phyloP scores from a whole-genome alignment of 352 stramenopile species.

The Globisporangium barbulae region DNA sequence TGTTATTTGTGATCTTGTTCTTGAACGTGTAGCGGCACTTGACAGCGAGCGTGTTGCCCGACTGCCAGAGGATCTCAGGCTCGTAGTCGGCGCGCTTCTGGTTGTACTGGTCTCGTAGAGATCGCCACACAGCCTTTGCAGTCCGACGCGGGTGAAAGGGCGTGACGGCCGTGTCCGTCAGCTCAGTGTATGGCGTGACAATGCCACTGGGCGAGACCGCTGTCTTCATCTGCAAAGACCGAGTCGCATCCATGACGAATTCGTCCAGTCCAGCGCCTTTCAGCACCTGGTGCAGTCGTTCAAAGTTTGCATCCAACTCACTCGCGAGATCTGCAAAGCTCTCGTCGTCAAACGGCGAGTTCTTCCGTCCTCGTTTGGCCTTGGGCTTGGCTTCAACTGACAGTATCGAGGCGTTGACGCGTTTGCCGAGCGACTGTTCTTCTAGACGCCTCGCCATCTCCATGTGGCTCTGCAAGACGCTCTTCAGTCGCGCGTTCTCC shows the following conservation, averaged over 20 bases:
- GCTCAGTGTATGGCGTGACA: constrained; percentile 3
- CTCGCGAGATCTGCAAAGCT: constrained; percentile 1
- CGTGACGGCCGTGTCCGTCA: constrained; percentile 4
- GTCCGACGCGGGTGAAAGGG: constrained; percentile 5
- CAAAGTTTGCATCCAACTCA: constrained; percentile 2
- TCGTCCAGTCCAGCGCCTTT: neutral
- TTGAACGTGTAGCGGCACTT: constrained; percentile 7
- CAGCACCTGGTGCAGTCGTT: constrained; percentile 2
- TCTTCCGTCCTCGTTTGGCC: neutral
- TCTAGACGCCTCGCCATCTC: constrained; percentile 3
- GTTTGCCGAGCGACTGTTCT: constrained; percentile 8
- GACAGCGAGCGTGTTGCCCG: constrained; percentile 9
- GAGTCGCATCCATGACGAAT: neutral
- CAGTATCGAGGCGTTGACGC: neutral
- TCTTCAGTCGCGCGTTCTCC: constrained; percentile 10
- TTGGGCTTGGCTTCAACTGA: neutral
- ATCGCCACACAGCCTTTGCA: constrained; percentile 3
- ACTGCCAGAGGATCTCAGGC: neutral
- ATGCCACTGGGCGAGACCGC: neutral
- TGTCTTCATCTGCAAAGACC: neutral
- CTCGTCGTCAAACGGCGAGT: neutral
- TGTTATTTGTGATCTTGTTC: neutral
- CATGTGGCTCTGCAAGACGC: constrained; percentile 1
- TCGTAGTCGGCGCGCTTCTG: neutral
- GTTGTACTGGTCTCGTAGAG: neutral